Base-by-base conservation (phyloP, 2,329 filamentous ascomycete genomes). In the Alternaria arbusti region DNA sequence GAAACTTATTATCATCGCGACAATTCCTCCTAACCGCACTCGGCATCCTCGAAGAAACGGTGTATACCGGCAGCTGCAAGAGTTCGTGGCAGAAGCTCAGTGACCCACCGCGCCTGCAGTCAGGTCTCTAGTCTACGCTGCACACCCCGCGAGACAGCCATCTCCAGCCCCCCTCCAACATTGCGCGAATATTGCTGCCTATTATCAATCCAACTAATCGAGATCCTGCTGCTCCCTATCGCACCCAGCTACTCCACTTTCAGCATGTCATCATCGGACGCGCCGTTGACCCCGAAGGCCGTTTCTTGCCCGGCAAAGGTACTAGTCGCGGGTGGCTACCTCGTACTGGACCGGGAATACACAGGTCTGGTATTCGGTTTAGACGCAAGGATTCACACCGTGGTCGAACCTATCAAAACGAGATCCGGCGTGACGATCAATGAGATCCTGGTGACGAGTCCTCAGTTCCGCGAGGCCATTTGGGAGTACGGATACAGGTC, bases 271-370 rank as follows among this genome's bases (percentile, higher is more conserved):
- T 54, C 58, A 23, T 57, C 65, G 54, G 61, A 68, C 47, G 63
- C 64, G 45, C 61, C 66, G 52, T 59, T 69, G 61, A 65, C 50
- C 51, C 68, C 74, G 47, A 77, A 65, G 55, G 78, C 83, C 67
- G 88, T 97, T 69, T 98, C 96, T 67, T 95, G 96, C 22, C 96
- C 96, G 17, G 96, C 96, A 72, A 99, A 99, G 84, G 96, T 99
- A 64, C 88, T 99, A 68, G 87, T 98, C 57, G 93, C 95, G 5
- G 96, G 96, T 67, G 96, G 96, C 65, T 99, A 98, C 81, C 89
- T 98, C 49, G 95, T 97, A 22, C 89, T 99, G 49, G 95, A 98
- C 83, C 89, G 92, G 65, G 85, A 87, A 65, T 94, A 97, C 81
- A 96, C 91, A 4, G 95, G 90, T 36, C 84, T 89, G 17, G 88